Percentiles rank a stretch among this genome's conserved stretches.
phyloP scores from a whole-genome alignment of 805 yeast species.

The Candida anglica region DNA sequence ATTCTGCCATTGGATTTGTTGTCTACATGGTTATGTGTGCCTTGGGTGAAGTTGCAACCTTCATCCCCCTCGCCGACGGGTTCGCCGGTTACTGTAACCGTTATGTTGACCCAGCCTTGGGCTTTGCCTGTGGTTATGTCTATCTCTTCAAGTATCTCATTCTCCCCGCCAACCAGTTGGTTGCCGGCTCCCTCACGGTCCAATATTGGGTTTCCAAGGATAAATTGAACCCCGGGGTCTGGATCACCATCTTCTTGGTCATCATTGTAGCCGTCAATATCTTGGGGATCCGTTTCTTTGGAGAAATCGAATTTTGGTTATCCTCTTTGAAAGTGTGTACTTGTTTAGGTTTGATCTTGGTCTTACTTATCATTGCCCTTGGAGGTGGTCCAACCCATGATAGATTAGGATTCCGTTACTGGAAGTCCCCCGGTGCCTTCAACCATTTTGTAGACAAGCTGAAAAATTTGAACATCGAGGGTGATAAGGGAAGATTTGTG shows the following conservation, averaged over 20 bases:
- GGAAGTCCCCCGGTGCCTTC: conserved; percentile 68
- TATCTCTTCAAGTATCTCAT: conserved; percentile 54
- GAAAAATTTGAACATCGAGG: conserved; percentile 32
- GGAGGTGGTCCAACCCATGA: conserved; percentile 81
- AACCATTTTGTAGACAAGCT: conserved; percentile 41
- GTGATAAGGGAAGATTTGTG: conserved; percentile 53
- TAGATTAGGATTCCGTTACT: conserved; percentile 68
- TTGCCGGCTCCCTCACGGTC: conserved; percentile 54
- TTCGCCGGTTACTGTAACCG: conserved; percentile 63
- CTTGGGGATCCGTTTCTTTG: conserved; percentile 49
- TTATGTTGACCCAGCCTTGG: conserved; percentile 62
- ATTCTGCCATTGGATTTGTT: conserved; percentile 63
- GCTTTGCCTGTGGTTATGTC: conserved; percentile 66
- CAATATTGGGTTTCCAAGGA: conserved; percentile 50
- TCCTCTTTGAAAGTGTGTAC: conserved; percentile 62
- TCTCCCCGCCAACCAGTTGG: conserved; percentile 60
- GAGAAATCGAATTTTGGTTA: conserved; percentile 61
- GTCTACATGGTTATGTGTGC: conserved; percentile 69
- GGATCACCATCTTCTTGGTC: conserved; percentile 48
- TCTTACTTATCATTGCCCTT: conserved; percentile 59
- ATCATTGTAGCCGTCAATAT: conserved; percentile 38
- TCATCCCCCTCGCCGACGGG: conserved; percentile 62
- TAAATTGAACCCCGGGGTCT: conserved; percentile 51
- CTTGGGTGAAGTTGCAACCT: conserved; percentile 67
- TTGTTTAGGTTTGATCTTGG: conserved; percentile 61